Base-by-base conservation (phyloP, 78 protist species). In the Dictyostelium firmibasis region DNA sequence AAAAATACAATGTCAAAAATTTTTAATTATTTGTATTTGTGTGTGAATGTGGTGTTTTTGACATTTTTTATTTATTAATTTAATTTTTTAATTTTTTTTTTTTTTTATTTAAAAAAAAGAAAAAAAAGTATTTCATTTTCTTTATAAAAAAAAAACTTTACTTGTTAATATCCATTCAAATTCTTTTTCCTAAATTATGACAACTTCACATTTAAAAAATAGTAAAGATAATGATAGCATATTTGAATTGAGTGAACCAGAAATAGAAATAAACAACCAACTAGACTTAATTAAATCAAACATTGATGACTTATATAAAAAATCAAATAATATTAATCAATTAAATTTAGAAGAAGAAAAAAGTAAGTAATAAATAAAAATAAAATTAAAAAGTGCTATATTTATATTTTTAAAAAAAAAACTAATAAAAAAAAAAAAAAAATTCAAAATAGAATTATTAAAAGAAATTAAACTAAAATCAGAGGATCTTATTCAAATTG, bases 341-440 rank as follows among this genome's bases (percentile, higher is more conserved):
- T 31, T 72, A 33, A 72, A 20, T 31, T 72, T 72, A 31, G 79
- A 72, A 72, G 43, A 72, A 72, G 79, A 72, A 72, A 72, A 72
- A 33, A 72, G 79, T 72, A 72, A 72, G 0, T 29, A 69, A 1
- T 3, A 29, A 11, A 8, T 31, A 10, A 11, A 41, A 41, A 41
- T 41, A 5, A 41, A 41, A 41, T 41, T 41, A 41, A n/a, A n/a
- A n/a, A n/a, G n/a, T n/a, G n/a, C n/a, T n/a, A n/a, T n/a, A n/a
- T n/a, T n/a, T n/a, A n/a, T n/a, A n/a, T 41, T 41, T 44, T 8
- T 8, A 44, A 44, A 44, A 44, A 44, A 44, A 44, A 44, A 44
- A 1, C 4, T 27, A 27, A 67, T 10, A 27, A 13, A 29, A n/a
- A 29, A 9, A n/a, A 69, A 69, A n/a, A 7, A 13, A 29, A 69